Base-by-base conservation (phyloP, 2,329 filamentous ascomycete genomes). In the Trichoderma cornu-damae region DNA sequence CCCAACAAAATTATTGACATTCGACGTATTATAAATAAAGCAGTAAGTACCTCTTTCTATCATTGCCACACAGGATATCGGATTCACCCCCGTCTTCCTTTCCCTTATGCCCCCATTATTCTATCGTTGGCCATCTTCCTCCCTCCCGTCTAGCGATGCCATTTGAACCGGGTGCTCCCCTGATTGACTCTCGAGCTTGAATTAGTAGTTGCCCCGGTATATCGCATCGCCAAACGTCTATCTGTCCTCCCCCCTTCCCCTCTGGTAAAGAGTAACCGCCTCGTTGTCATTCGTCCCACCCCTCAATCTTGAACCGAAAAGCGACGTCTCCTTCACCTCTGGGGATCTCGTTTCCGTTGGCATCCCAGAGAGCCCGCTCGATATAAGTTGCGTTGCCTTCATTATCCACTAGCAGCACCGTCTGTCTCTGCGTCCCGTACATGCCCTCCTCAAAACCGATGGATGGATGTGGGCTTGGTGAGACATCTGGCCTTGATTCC, bases 341-440 rank as follows among this genome's bases (percentile, higher is more conserved):
- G 20, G 75, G 71, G 42, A 86, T 73, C 2, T 73, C 67, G 51
- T 82, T 79, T 7, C 84, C 84, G 47, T 82, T 75, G 0, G 73
- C 71, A 65, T 86, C 83, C 75, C 77, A 87, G 40, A 86, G 69
- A 4, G 82, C 79, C 34, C 84, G 73, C 70, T 87, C 84, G 28
- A 75, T 75, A 63, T 81, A 84, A 0, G 77, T 80, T 16, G 84
- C 80, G 34, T 82, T 82, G 2, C 84, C 84, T 3, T 85, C 75
- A 79, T 80, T 84, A 63, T 85, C 82, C 6, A 86, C 79, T 43
- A 86, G 69, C 12, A 87, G 69, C 12, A 86, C 72, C 0, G 83
- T 86, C 71, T 87, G 84, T 35, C 84, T 72, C 69, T 87, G 84
- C 4, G 84, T 87, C 3, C 84, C 84, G 63, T 87, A 87, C 61